Conservation (phyloP, 139 green algal genomes). For the Dunaliella primolecta region DNA sequence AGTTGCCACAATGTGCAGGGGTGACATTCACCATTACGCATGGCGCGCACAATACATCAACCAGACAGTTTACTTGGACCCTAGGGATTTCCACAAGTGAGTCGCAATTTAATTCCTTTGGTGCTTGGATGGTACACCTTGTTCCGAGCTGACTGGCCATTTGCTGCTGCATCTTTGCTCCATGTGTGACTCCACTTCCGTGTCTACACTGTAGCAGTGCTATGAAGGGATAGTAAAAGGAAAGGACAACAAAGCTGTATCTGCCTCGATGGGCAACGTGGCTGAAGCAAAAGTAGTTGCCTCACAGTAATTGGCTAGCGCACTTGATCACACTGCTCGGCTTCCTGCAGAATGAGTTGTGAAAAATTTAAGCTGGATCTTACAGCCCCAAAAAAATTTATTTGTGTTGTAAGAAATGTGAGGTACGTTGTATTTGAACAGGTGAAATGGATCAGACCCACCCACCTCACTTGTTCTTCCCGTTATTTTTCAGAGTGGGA, state of each 20-base stretch:
- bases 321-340: no score
- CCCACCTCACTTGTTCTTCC: no score
- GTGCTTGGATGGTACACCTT: no score
- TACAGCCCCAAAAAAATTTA: no score
- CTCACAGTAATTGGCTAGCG: no score
- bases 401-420: no score
- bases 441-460: no score
- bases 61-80: constrained; percentile 72
- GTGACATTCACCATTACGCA: constrained; percentile 86
- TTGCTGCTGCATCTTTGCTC: neutral
- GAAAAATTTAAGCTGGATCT: no score
- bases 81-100: constrained; percentile 52
- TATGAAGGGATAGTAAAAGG: neutral
- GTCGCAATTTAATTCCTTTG: neutral
- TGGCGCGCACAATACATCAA: constrained; percentile 70
- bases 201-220: neutral
- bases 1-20: constrained; percentile 36
- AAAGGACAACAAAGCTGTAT: neutral
- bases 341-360: no score
- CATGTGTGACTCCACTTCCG: neutral
- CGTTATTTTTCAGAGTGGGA: no score
- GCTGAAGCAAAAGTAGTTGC: neutral
- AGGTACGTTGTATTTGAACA: no score
- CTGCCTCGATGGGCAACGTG: neutral
- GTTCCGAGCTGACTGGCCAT: constrained; percentile 1